phyloP scores from a whole-genome alignment of 768 basidiomycete genomes.

The Tricholoma matsutake region DNA sequence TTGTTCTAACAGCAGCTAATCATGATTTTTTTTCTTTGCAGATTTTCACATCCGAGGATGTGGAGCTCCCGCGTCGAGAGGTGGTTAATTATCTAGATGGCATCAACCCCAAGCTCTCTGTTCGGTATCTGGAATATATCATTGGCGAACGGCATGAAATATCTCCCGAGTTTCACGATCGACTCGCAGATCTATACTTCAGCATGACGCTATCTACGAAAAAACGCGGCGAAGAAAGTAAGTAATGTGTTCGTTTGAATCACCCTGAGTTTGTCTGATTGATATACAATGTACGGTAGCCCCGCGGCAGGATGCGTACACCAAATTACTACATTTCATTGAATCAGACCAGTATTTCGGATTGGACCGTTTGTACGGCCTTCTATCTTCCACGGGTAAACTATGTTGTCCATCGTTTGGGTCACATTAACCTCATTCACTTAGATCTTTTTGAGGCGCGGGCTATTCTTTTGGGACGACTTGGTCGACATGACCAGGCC shows the following conservation, averaged over 20 bases:
- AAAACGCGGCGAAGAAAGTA: constrained; percentile 58
- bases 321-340: constrained; percentile 77
- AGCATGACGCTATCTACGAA: constrained; percentile 59
- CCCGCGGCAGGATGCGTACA: constrained; percentile 48
- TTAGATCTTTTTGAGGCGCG: constrained; percentile 87
- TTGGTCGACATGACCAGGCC: constrained; percentile 90
- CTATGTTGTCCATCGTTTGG: neutral
- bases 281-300: neutral
- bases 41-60: constrained; percentile 97
- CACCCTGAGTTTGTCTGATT: neutral
- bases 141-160: constrained; percentile 73
- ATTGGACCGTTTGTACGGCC: constrained; percentile 75
- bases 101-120: constrained; percentile 65
- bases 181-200: constrained; percentile 85
- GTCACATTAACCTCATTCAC: neutral
- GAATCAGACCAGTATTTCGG: constrained; percentile 65
- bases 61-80: constrained; percentile 75
- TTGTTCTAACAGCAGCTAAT: neutral
- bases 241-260: constrained; percentile 12
- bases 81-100: constrained; percentile 79
- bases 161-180: constrained; percentile 74
- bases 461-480: constrained; percentile 84
- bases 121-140: constrained; percentile 82
- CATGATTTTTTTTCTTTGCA: constrained; percentile 27
- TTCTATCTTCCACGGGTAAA: constrained; percentile 80